Evolutionary conservation across 441 rosid species (phyloP).

Genomic region (Populus trichocarpa): DNA sequence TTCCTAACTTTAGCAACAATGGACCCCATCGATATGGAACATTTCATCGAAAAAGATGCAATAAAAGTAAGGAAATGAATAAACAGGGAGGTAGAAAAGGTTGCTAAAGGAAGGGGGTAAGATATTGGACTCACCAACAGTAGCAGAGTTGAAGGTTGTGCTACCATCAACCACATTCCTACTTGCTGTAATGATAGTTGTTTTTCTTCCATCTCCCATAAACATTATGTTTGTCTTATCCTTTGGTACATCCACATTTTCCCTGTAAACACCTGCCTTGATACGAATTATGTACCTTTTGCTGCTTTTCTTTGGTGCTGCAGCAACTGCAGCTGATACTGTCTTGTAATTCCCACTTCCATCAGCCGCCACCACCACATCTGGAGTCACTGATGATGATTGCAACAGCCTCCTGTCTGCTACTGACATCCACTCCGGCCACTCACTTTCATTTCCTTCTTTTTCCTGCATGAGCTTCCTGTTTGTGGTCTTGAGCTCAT

Average conservation of each 20-base stretch:
- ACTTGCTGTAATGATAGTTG: slow-evolving; percentile 53
- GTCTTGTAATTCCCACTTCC: slow-evolving; percentile 58
- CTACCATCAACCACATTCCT: slow-evolving; percentile 64
- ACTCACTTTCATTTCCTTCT: slow-evolving; percentile 17
- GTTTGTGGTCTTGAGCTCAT: slow-evolving; percentile 18
- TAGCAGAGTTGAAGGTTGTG: slow-evolving; percentile 71
- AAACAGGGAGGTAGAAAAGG: not conserved
- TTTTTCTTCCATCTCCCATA: slow-evolving; percentile 56
- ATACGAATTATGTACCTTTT: slow-evolving; percentile 48
- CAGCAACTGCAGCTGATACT: slow-evolving; percentile 52
- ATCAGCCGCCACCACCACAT: slow-evolving; percentile 64
- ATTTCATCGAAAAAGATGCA: not conserved
- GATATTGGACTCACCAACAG: slow-evolving; percentile 45
- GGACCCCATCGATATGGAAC: too few species aligned
- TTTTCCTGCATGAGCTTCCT: slow-evolving; percentile 35
- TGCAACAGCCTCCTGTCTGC: slow-evolving; percentile 61
- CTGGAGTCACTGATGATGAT: slow-evolving; percentile 37
- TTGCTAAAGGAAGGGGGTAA: not conserved
- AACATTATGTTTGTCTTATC: slow-evolving; percentile 51
- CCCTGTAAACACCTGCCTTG: slow-evolving; percentile 25
- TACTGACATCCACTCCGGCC: slow-evolving; percentile 69
- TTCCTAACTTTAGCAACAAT: too few species aligned
- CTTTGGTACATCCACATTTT: slow-evolving; percentile 47
- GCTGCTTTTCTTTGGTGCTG: slow-evolving; percentile 50
- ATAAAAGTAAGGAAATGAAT: not conserved